Conservation (phyloP, 371 early-diverging fungal genomes). For the Lichtheimia corymbifera region DNA sequence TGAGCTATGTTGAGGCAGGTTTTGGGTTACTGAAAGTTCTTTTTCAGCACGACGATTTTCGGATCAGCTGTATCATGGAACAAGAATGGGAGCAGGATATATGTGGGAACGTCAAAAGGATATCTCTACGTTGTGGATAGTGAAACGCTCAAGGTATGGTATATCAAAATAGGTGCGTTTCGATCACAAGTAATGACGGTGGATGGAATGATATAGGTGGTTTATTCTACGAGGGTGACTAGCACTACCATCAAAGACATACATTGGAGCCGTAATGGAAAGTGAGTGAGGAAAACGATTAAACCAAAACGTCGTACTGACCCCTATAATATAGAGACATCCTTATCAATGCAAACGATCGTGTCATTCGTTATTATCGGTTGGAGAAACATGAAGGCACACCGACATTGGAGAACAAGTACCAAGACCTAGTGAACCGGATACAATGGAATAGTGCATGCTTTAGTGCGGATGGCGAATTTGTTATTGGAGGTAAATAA, state of each 20-base stretch:
- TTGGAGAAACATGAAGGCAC: conserved; percentile 44
- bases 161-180: background rate
- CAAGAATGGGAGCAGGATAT: conserved; percentile 65
- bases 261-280: conserved; percentile 59
- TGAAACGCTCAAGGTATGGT: conserved; percentile 50
- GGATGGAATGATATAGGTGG: background rate
- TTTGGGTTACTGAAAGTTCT: background rate
- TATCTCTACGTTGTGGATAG: conserved; percentile 61
- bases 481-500: conserved; percentile 70
- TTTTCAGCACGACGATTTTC: conserved; percentile 21
- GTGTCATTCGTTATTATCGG: conserved; percentile 67
- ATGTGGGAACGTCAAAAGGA: conserved; percentile 75
- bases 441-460: conserved; percentile 84
- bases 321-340: conserved; percentile 53
- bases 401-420: conserved; percentile 68
- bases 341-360: conserved; percentile 74
- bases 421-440: conserved; percentile 86
- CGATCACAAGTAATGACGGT: background rate
- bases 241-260: conserved; percentile 65
- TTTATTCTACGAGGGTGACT: conserved; percentile 39
- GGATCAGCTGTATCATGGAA: conserved; percentile 45
- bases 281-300: conserved; percentile 20
- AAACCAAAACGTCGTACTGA: background rate
- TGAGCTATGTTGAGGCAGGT: background rate
- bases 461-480: conserved; percentile 85